These are phyloP conservation scores for Podaxis sp. DNA, from an alignment of 768 basidiomycete genomes.

Conservation along the genomic window DNA sequence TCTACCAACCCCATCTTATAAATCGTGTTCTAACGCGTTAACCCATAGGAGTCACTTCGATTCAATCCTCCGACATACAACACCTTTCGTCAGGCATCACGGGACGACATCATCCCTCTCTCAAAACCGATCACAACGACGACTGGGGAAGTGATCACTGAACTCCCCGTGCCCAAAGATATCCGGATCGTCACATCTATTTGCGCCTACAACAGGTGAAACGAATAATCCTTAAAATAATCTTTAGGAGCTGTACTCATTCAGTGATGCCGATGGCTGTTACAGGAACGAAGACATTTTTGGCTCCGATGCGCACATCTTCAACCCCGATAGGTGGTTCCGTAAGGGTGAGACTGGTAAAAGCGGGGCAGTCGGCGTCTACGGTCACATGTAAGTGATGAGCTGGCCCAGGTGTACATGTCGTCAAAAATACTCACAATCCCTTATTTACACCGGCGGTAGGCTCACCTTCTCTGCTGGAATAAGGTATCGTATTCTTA, in stretches of 20 bases:
- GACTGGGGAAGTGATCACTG: slow-evolving; percentile 41
- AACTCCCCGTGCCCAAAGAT: slow-evolving; percentile 50
- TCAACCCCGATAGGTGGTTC: slow-evolving; percentile 61
- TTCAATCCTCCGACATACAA: slow-evolving; percentile 54
- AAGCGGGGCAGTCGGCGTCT: slow-evolving; percentile 42
- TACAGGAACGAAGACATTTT: slow-evolving; percentile 48
- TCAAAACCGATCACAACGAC: slow-evolving; percentile 48
- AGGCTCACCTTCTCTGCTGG: slow-evolving; percentile 34
- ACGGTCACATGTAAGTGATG: slow-evolving; percentile 41
- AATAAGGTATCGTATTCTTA: slow-evolving; percentile 25
- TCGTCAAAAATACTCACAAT: slow-evolving; percentile 8
- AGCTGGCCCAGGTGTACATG: neutral
- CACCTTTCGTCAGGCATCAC: slow-evolving; percentile 48
- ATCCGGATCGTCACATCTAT: slow-evolving; percentile 53
- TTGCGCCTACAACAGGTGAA: slow-evolving; percentile 54
- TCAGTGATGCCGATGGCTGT: neutral
- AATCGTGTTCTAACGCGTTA: neutral
- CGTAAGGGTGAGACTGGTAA: slow-evolving; percentile 34
- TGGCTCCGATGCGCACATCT: slow-evolving; percentile 55
- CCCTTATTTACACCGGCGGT: neutral
- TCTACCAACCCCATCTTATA: neutral
- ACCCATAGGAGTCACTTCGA: slow-evolving; percentile 47
- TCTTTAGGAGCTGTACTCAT: neutral
- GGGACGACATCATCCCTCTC: slow-evolving; percentile 61
- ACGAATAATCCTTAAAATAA: neutral